These are phyloP conservation scores for Sambucus nigra DNA, from an alignment of 129 eudicot genomes.

Conservation along the genomic window DNA sequence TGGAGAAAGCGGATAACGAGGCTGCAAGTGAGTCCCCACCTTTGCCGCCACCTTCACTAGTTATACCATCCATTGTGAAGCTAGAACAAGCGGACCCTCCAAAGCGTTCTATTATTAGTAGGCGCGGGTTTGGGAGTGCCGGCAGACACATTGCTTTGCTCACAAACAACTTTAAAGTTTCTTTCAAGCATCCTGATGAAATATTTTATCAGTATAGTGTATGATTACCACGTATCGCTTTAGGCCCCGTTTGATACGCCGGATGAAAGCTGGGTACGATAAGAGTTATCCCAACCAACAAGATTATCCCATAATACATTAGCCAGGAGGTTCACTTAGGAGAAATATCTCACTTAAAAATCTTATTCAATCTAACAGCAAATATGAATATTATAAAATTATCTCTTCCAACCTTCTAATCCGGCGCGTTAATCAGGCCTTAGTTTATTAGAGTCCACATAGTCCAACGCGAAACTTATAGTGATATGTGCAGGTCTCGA, in stretches of 20 bases:
- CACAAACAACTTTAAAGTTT: slow-evolving; percentile 83
- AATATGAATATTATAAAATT: too few species aligned
- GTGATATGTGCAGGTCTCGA: slow-evolving; percentile 55
- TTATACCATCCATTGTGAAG: slow-evolving; percentile 27
- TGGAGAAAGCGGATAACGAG: slow-evolving; percentile 30
- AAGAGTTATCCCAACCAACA: too few species aligned
- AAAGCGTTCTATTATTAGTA: slow-evolving; percentile 37
- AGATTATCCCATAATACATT: too few species aligned
- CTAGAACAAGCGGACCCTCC: slow-evolving; percentile 28
- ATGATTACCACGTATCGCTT: slow-evolving; percentile 18
- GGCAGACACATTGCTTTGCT: slow-evolving; percentile 60
- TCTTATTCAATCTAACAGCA: too few species aligned
- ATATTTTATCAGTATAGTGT: slow-evolving; percentile 78
- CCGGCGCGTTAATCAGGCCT: too few species aligned
- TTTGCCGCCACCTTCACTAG: slow-evolving; percentile 20
- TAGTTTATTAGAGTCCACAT: background rate
- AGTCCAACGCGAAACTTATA: background rate
- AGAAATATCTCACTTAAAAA: too few species aligned
- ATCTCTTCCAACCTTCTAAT: too few species aligned
- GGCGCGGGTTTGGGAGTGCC: slow-evolving; percentile 68
- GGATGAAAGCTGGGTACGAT: too few species aligned
- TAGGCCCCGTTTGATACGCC: too few species aligned
- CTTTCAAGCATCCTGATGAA: slow-evolving; percentile 43
- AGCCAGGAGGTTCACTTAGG: too few species aligned
- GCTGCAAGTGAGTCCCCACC: slow-evolving; percentile 24